These are phyloP conservation scores for Psophocarpus tetragonolobus DNA, from an alignment of 306 rosid species.

Conservation along the genomic window DNA sequence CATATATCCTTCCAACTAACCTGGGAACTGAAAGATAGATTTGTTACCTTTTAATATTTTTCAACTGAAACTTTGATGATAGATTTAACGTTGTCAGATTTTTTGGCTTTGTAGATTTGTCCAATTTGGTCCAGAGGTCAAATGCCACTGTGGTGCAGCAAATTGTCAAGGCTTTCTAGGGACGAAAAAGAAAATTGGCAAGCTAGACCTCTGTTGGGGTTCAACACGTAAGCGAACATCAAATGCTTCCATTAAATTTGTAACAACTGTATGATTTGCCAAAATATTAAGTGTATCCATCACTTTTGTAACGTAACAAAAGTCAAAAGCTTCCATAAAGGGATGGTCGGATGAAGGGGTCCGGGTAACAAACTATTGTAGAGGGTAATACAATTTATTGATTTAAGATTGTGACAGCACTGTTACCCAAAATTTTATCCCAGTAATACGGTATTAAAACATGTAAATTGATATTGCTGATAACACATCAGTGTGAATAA, in stretches of 20 bases:
- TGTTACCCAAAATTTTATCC: slow-evolving; percentile 16
- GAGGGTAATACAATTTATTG: slow-evolving; percentile 4
- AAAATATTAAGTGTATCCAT: background rate
- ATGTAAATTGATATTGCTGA: slow-evolving; percentile 29
- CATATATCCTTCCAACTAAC: background rate
- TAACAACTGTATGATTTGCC: slow-evolving; percentile 42
- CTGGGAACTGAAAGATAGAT: background rate
- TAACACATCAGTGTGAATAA: slow-evolving; percentile 28
- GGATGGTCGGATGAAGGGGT: background rate
- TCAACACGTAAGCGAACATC: slow-evolving; percentile 77
- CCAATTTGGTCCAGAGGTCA: slow-evolving; percentile 93
- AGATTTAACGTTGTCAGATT: background rate
- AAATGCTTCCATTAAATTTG: slow-evolving; percentile 37
- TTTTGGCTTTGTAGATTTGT: slow-evolving; percentile 62
- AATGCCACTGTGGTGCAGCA: slow-evolving; percentile 73
- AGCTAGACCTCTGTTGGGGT: slow-evolving; percentile 69
- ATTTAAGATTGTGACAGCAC: background rate
- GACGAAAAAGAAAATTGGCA: slow-evolving; percentile 62
- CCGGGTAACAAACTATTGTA: background rate
- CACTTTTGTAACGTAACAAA: slow-evolving; percentile 22
- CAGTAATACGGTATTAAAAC: slow-evolving; percentile 6
- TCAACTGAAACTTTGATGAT: background rate
- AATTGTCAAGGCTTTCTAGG: slow-evolving; percentile 94
- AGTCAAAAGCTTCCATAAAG: slow-evolving; percentile 6
- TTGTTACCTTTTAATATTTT: background rate